Percentiles rank a stretch among this genome's conserved stretches.
Conservation (phyloP, 1,284 basidiomycete genomes). For the Ustilago loliicola region DNA sequence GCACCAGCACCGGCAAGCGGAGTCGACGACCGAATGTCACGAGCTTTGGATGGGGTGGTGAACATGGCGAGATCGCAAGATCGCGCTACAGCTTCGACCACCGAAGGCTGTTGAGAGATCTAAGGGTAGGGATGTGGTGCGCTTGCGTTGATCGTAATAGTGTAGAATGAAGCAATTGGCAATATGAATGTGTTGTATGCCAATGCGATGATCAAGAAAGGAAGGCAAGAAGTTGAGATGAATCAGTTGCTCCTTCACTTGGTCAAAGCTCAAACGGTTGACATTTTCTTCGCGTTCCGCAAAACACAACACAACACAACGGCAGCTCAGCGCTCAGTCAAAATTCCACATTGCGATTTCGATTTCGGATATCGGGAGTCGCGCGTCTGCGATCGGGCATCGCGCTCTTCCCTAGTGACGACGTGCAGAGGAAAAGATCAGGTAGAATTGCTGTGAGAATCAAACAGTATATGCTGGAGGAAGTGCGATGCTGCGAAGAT, state of each 20-base stretch:
- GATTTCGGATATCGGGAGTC: constrained; percentile 1
- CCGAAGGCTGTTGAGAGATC: too few relatives aligned
- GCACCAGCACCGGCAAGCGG: constrained; percentile 24
- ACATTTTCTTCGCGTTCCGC: constrained; percentile 34
- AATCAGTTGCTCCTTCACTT: constrained; percentile 1
- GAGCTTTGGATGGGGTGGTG: constrained; percentile 43
- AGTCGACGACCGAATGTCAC: constrained; percentile 38
- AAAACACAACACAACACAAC: constrained; percentile 9
- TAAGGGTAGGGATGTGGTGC: too few relatives aligned
- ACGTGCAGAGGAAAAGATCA: too few relatives aligned
- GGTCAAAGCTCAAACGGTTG: constrained; percentile 35
- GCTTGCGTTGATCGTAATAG: not conserved
- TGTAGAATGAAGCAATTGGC: not conserved
- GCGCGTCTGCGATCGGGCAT: constrained; percentile 2
- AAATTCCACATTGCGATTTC: too few relatives aligned
- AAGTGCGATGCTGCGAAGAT: not conserved
- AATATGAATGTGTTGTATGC: not conserved
- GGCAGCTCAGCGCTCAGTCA: too few relatives aligned
- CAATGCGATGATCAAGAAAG: not conserved
- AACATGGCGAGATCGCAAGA: constrained; percentile 50
- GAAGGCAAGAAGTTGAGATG: not conserved
- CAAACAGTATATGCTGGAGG: not conserved
- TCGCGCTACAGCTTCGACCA: too few relatives aligned
- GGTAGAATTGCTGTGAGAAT: not conserved
- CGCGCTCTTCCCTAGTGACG: not conserved